Conservation (phyloP, 768 basidiomycete genomes). For the Termitomyces heimii region DNA sequence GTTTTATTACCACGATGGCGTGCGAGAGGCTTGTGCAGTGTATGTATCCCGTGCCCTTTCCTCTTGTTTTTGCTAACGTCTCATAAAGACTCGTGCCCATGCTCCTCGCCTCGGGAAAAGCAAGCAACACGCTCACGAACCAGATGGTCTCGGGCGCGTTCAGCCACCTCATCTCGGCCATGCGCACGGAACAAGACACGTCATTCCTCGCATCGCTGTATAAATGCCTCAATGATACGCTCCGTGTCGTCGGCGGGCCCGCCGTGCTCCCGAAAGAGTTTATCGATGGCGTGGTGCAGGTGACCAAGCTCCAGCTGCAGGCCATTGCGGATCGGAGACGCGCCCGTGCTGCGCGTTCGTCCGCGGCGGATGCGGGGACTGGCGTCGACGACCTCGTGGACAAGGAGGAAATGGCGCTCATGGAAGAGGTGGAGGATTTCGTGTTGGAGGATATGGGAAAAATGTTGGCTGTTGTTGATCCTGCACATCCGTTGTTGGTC, state of each 20-base stretch:
- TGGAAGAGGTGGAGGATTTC: no score
- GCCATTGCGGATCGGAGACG: conserved; percentile 64
- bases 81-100: not conserved
- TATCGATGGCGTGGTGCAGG: conserved; percentile 52
- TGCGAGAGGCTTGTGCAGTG: conserved; percentile 74
- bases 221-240: not conserved
- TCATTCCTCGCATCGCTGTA: not conserved
- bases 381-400: conserved; percentile 28
- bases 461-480: not conserved
- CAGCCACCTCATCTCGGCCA: not conserved
- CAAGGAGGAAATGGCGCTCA: conserved; percentile 34
- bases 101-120: not conserved
- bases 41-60: conserved; percentile 26
- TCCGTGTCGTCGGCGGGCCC: conserved; percentile 46
- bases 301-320: conserved; percentile 67
- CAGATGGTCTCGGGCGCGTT: not conserved
- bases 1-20: conserved; percentile 84
- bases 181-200: not conserved
- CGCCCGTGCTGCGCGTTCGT: conserved; percentile 27
- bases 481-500: not conserved
- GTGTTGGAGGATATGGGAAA: no score
- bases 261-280: conserved; percentile 47
- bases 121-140: not conserved
- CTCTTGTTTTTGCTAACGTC: not conserved
- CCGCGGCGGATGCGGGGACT: conserved; percentile 5